Evolutionary conservation across 371 early-diverging fungal species (phyloP), one percentile per base, ranked within the genome.

Genomic region (Mucor indicus): DNA sequence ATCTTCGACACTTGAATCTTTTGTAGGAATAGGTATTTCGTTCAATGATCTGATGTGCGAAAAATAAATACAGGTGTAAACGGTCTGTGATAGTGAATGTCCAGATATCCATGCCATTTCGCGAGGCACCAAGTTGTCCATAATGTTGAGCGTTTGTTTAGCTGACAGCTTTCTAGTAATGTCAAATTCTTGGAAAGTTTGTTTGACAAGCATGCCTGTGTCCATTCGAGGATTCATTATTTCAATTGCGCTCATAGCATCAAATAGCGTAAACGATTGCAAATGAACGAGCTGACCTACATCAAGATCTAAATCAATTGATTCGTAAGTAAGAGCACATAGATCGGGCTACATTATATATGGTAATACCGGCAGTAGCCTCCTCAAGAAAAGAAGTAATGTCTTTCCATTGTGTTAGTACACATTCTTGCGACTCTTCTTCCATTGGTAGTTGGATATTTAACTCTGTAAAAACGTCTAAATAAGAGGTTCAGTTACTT

Each of bases 221-320:
- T 90, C 91, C 89, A 88, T 88, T 41, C 84, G 83, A 2, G 91
- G 88, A 63, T 90, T 87, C 88, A 90, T 88, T 27, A 90, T 85
- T 76, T 87, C 89, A 42, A 88, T 85, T 4, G 87, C 87, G 20
- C 85, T 80, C 88, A 90, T 86, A 16, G 87, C 87, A 41, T 88
- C 89, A 57, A 75, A 84, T 12, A 90, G 56, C 7, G 74, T 78
- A 54, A 90, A 87, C 4, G 75, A 65, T 35, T 69, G 72, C 15
- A 79, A 45, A 47, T 77, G 79, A 16, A 87, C 60, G 23, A 90
- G 59, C 45, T 88, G 82, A 8, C 87, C 85, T 11, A 77, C 69
- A 7, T 77, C 61, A 50, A 90, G 69, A 38, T 85, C 87, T 86
- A 48, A n/a, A n/a, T n/a, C n/a, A n/a, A n/a, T n/a, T n/a, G n/a